Evolutionary conservation across 148 eudicot species (phyloP).

Genomic region (Euryodendron excelsum): DNA sequence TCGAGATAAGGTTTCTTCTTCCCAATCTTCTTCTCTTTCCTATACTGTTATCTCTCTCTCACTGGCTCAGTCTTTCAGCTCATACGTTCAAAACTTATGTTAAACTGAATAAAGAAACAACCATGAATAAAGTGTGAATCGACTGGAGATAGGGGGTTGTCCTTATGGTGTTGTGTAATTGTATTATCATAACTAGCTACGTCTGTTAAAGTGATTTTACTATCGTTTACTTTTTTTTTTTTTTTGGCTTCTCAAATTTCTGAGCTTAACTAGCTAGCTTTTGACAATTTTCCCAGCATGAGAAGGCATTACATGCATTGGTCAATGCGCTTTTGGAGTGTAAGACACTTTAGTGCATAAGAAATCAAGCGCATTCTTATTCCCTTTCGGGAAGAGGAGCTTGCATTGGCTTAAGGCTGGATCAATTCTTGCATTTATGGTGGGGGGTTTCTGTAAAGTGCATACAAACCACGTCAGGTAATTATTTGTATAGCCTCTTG

Average conservation of each 20-base stretch:
- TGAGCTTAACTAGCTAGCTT: neutral
- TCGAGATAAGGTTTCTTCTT: neutral
- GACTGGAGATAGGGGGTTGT: too few relatives aligned
- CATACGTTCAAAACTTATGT: neutral
- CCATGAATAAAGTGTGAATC: too few relatives aligned
- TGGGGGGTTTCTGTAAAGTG: constrained; percentile 26
- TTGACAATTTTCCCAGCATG: constrained; percentile 52
- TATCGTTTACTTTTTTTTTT: too few relatives aligned
- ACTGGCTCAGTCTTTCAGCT: neutral
- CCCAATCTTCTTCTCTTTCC: neutral
- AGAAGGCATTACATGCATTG: constrained; percentile 72
- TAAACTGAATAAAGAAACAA: too few relatives aligned
- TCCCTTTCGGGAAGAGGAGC: constrained; percentile 61
- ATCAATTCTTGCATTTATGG: neutral
- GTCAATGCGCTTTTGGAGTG: constrained; percentile 80
- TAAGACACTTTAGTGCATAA: constrained; percentile 73
- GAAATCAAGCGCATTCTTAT: constrained; percentile 75
- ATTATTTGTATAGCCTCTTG: too few relatives aligned
- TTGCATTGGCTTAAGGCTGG: constrained; percentile 52
- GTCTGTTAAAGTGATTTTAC: too few relatives aligned
- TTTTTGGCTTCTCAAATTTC: too few relatives aligned
- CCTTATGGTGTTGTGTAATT: too few relatives aligned
- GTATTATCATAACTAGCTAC: too few relatives aligned
- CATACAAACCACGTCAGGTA: constrained; percentile 10
- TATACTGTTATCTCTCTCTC: neutral